Conservation (phyloP, 2,329 filamentous ascomycete species). For the Hymenoscyphus fraxineus region DNA sequence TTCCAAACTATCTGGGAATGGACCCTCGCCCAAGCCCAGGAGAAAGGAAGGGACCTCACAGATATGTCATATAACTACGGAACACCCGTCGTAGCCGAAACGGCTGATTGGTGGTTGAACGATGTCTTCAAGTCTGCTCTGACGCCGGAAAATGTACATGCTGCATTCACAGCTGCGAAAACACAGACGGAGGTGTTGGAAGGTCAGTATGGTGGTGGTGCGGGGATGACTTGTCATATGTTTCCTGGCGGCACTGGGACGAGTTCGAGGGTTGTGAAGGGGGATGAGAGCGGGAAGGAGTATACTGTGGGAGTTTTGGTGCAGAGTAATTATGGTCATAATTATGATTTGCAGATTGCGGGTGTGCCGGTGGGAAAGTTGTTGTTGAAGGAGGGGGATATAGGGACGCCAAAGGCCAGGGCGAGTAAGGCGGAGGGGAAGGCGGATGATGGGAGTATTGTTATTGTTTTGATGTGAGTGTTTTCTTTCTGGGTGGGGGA, state of each 20-base stretch:
- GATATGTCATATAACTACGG: constrained; percentile 33
- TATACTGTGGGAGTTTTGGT: constrained; percentile 61
- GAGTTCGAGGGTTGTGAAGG: constrained; percentile 53
- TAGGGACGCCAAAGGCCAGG: constrained; percentile 29
- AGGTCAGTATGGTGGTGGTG: constrained; percentile 63
- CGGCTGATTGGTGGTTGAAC: constrained; percentile 59
- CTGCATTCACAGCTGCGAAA: constrained; percentile 49
- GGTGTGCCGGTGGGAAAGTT: constrained; percentile 60
- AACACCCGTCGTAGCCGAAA: constrained; percentile 57
- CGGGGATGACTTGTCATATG: constrained; percentile 62
- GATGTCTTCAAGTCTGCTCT: constrained; percentile 54
- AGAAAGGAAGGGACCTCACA: constrained; percentile 18
- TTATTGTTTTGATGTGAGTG: constrained; percentile 49
- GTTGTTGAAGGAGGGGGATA: constrained; percentile 43
- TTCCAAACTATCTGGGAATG: constrained; percentile 33
- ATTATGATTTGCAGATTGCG: constrained; percentile 52
- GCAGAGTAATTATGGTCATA: constrained; percentile 62
- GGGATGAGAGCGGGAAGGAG: constrained; percentile 40
- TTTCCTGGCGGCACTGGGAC: constrained; percentile 67
- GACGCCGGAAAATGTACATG: constrained; percentile 49
- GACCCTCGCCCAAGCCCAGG: constrained; percentile 21
- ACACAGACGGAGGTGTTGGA: constrained; percentile 50
- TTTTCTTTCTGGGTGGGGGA: background rate
- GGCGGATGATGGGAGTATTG: constrained; percentile 58
- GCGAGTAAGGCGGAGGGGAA: constrained; percentile 38